These are phyloP conservation scores for Sporobolomyces phaffii DNA, from an alignment of 768 basidiomycete species.

Conservation along the genomic window DNA sequence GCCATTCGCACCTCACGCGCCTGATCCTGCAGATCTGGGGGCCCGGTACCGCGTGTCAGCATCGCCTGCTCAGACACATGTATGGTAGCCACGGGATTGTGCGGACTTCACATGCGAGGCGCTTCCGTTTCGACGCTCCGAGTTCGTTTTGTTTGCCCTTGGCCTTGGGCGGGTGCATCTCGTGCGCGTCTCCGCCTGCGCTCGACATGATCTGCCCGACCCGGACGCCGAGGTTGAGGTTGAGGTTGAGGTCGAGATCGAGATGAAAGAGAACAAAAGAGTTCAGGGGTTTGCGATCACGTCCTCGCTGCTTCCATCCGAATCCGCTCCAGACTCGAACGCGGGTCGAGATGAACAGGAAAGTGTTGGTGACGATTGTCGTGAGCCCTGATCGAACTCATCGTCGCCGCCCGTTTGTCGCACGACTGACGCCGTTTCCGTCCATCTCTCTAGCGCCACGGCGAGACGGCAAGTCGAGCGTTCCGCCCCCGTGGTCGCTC, in stretches of 20 bases:
- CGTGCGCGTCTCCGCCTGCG: not conserved
- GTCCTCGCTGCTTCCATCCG: no score
- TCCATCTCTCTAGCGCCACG: conserved; percentile 14
- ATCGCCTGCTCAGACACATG: no score
- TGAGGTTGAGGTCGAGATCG: no score
- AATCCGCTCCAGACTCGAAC: not conserved
- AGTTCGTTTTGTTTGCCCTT: conserved; percentile 1
- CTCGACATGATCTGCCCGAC: no score
- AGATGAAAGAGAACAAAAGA: no score
- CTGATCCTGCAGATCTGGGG: conserved; percentile 14
- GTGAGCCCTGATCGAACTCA: not conserved
- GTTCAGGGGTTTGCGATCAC: no score
- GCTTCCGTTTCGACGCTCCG: not conserved
- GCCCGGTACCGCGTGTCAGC: no score
- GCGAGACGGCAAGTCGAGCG: conserved; percentile 13
- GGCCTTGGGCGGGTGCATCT: not conserved
- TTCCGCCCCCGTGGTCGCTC: not conserved
- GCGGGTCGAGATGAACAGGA: not conserved
- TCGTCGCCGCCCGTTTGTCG: not conserved
- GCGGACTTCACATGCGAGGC: conserved; percentile 14
- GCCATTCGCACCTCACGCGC: conserved; percentile 13
- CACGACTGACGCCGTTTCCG: not conserved
- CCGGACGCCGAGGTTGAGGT: no score
- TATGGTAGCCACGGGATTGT: no score
- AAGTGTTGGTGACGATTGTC: not conserved